These are phyloP conservation scores for Carpinus fangiana DNA, from an alignment of 306 rosid species.

Conservation along the genomic window DNA sequence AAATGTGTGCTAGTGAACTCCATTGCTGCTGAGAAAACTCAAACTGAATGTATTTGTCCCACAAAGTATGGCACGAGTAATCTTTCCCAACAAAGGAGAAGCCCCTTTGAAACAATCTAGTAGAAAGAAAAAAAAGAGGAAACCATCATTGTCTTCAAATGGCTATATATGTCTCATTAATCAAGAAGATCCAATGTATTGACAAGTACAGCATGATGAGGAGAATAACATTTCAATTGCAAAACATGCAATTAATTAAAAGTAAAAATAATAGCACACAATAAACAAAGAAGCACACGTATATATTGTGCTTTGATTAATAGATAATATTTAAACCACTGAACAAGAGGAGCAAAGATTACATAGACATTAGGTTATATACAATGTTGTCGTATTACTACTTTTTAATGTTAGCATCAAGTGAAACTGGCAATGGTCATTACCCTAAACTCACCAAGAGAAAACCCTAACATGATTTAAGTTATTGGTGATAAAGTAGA, in stretches of 20 bases:
- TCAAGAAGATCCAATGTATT: constrained; percentile 23
- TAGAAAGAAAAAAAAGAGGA: constrained; percentile 10
- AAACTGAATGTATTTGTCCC: constrained; percentile 86
- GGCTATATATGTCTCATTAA: neutral
- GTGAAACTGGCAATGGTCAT: neutral
- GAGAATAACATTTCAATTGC: neutral
- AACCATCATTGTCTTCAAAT: constrained; percentile 24
- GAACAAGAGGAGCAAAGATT: neutral
- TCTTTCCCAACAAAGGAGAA: constrained; percentile 86
- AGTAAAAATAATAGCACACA: neutral
- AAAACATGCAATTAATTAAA: neutral
- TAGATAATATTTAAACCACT: neutral
- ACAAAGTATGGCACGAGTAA: constrained; percentile 67
- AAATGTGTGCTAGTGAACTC: constrained; percentile 70
- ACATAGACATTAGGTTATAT: neutral
- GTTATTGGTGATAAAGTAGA: neutral
- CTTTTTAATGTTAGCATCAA: neutral
- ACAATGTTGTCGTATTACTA: neutral
- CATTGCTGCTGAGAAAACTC: constrained; percentile 81
- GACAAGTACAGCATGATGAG: constrained; percentile 8
- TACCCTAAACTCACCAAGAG: neutral
- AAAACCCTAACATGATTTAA: neutral
- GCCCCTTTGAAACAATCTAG: constrained; percentile 78
- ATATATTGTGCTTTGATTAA: neutral
- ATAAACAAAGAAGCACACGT: neutral